Percentiles rank a stretch among this genome's conserved stretches.
Conservation (phyloP, 257 asterid species). For the Lantana camara region DNA sequence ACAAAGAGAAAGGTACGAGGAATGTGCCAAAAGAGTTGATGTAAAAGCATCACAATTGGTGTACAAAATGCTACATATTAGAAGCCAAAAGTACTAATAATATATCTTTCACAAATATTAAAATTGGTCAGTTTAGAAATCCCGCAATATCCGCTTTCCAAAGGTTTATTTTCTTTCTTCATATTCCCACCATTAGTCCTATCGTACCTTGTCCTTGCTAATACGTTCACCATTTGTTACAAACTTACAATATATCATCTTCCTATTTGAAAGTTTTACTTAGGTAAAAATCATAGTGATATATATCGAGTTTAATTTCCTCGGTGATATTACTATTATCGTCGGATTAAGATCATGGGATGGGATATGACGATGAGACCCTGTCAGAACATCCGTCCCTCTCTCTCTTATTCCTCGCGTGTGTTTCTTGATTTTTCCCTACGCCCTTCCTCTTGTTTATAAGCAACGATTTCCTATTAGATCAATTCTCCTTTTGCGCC, state of each 20-base stretch:
- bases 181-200: constrained; percentile 5
- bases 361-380: too few relatives aligned
- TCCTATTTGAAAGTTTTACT: not conserved
- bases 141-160: constrained; percentile 22
- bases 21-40: constrained; percentile 16
- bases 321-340: too few relatives aligned
- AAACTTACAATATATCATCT: not conserved
- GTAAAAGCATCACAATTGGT: constrained; percentile 16
- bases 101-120: not conserved
- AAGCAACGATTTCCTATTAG: too few relatives aligned
- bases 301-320: too few relatives aligned
- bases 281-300: too few relatives aligned
- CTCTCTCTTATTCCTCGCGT: too few relatives aligned
- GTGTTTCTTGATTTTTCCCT: too few relatives aligned
- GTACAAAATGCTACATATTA: not conserved
- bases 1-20: constrained; percentile 16
- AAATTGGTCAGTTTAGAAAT: constrained; percentile 3
- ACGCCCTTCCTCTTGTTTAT: too few relatives aligned
- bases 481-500: too few relatives aligned
- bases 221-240: constrained; percentile 15
- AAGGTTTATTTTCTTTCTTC: constrained; percentile 21
- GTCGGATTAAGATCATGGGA: too few relatives aligned
- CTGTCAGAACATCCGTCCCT: too few relatives aligned
- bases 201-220: constrained; percentile 8
- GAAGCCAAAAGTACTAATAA: constrained; percentile 5